Percentiles rank a stretch among this genome's conserved stretches.
These are phyloP conservation scores for Sporothrix inflata DNA, from an alignment of 2,329 filamentous ascomycete species.

Conservation along the genomic window DNA sequence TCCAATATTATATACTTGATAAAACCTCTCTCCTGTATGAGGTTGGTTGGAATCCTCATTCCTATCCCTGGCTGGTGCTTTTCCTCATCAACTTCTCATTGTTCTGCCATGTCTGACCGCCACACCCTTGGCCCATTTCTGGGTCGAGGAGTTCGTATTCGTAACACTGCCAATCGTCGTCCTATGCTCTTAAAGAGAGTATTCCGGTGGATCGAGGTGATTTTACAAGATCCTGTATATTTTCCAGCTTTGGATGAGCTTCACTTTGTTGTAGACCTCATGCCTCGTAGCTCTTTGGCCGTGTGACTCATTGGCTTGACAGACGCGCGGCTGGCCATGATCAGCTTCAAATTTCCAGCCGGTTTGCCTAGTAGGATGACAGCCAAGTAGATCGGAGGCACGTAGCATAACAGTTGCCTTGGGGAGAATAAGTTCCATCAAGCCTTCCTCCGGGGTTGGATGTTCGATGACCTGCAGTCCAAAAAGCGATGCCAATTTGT, in stretches of 20 bases:
- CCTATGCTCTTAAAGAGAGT: neutral
- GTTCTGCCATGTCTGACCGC: constrained; percentile 18
- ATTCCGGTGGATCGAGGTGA: constrained; percentile 1
- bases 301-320: neutral
- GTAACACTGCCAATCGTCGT: neutral
- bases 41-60: too few relatives aligned
- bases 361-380: too few relatives aligned
- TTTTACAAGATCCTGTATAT: neutral
- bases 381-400: too few relatives aligned
- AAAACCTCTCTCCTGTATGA: too few relatives aligned
- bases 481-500: too few relatives aligned
- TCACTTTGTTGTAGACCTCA: neutral
- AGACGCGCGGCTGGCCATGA: neutral
- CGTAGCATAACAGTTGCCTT: too few relatives aligned
- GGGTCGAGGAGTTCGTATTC: neutral
- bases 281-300: neutral
- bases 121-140: neutral
- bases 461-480: too few relatives aligned
- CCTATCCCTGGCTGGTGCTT: too few relatives aligned
- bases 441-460: too few relatives aligned
- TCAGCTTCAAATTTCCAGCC: neutral
- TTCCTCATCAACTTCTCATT: too few relatives aligned
- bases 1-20: too few relatives aligned
- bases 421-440: too few relatives aligned
- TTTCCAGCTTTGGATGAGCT: neutral